A percentile compares a stretch with the other conserved stretches of the same genome.
Conservation (phyloP, 1,284 basidiomycete genomes). For the Mycosarcoma mackinlayi region DNA sequence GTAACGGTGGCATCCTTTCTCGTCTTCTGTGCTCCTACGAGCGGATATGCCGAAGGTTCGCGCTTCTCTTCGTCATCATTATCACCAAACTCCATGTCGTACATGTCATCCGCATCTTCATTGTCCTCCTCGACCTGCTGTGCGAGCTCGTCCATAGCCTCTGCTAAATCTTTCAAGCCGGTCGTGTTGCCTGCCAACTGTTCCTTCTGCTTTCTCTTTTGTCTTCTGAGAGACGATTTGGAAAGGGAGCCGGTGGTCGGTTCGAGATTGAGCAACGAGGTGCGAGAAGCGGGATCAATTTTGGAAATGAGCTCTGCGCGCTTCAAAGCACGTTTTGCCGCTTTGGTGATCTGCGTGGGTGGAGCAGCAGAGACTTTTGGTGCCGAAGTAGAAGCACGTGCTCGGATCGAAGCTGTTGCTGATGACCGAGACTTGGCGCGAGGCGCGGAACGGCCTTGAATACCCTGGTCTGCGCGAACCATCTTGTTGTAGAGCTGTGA, state of each 20-base stretch:
- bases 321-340: constrained; percentile 54
- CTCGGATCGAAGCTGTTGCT: constrained; percentile 21
- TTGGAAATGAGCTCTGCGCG: constrained; percentile 50
- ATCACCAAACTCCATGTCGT: constrained; percentile 22
- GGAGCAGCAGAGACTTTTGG: constrained; percentile 23
- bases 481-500: constrained; percentile 4
- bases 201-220: constrained; percentile 57
- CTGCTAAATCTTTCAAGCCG: constrained; percentile 56
- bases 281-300: constrained; percentile 19
- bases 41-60: constrained; percentile 16
- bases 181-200: constrained; percentile 57
- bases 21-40: constrained; percentile 23
- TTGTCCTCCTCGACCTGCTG: constrained; percentile 28
- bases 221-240: constrained; percentile 55
- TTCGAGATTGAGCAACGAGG: constrained; percentile 32
- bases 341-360: constrained; percentile 47
- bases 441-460: constrained; percentile 31
- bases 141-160: constrained; percentile 42
- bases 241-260: constrained; percentile 27
- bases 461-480: constrained; percentile 40
- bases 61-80: constrained; percentile 25
- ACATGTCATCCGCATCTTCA: constrained; percentile 16
- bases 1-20: constrained; percentile 46
- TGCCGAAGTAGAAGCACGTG: constrained; percentile 14
- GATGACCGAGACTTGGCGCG: constrained; percentile 38